Evolutionary conservation across 129 eudicot species (phyloP), one percentile per base, ranked within the genome.

Genomic region (Flaveria sonorensis): DNA sequence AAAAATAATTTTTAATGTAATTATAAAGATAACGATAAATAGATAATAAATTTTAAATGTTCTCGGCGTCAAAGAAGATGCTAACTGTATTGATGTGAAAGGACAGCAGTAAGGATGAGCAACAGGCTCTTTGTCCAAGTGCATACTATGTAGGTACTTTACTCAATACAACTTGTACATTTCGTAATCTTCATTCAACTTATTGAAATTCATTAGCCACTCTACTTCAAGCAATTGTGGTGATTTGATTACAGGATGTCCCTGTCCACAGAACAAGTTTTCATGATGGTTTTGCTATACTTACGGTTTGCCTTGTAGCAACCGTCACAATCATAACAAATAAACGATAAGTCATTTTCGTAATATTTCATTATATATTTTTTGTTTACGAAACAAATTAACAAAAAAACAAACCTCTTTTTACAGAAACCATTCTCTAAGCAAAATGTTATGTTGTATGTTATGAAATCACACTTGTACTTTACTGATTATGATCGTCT

Each of bases 81-180:
- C 62, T 47, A 71, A 71, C 77, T 71, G 77, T 79, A 61, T 57
- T 36, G 82, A 79, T 79, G 77, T 71, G 53, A 72, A 79, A 71
- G 45, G 82, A 79, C 71, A 65, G 71, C 71, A 42, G 71, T 0
- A 28, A 16, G 19, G 77, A 19, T 48, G 82, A 63, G 72, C 69
- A 47, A 79, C 63, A 79, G 51, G 73, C 73, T 50, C 73, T 71
- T 72, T 70, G 71, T 57, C 82, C 47, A n/a, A n/a, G 3, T 30
- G 77, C 82, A 59, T 70, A 60, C 26, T 36, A 26, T 57, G 71
- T 19, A 53, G 20, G 62, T 70, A 78, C 72, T 3, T 20, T 32
- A 11, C 63, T 52, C 57, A 62, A 7, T 10, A 50, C 19, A 39
- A 39, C 6, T 71, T 39, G 68, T 79, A 63, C 48, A 24, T 50